Evolutionary conservation across 257 asterid genomes (phyloP).

Genomic region (Solanum lycopersicoides): DNA sequence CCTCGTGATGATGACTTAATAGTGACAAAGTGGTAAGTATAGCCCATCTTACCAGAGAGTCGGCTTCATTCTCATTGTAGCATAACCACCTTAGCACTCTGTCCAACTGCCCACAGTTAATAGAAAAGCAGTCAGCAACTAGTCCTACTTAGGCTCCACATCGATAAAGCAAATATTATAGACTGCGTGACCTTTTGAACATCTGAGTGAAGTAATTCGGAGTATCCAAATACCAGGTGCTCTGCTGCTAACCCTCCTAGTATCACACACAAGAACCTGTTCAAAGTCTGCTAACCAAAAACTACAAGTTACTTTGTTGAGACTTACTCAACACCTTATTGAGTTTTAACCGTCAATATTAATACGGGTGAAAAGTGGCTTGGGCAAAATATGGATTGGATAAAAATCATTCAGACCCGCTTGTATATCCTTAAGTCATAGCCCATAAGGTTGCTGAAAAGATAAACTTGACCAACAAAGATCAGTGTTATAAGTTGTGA

Average conservation of each 20-base stretch:
- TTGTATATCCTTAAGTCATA: not conserved
- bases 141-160: not conserved
- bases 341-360: not conserved
- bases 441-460: not conserved
- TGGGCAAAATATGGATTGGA: not conserved
- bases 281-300: slow-evolving; percentile 21
- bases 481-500: not conserved
- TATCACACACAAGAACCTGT: slow-evolving; percentile 33
- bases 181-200: slow-evolving; percentile 55
- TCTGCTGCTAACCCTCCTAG: slow-evolving; percentile 69
- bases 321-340: not conserved
- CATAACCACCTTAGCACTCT: slow-evolving; percentile 37
- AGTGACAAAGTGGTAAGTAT: slow-evolving; percentile 28
- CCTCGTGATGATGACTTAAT: slow-evolving; percentile 23
- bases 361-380: not conserved
- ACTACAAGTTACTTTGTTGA: not conserved
- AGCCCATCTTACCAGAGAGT: slow-evolving; percentile 29
- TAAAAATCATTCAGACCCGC: not conserved
- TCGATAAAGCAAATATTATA: not conserved
- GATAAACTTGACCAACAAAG: not conserved
- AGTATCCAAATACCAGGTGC: slow-evolving; percentile 51
- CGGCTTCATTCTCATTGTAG: slow-evolving; percentile 18
- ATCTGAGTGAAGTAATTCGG: slow-evolving; percentile 59
- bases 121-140: not conserved
- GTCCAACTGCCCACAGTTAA: slow-evolving; percentile 27